Evolutionary conservation across 2,329 filamentous ascomycete species (phyloP).

Genomic region (Fusarium subglutinans): DNA sequence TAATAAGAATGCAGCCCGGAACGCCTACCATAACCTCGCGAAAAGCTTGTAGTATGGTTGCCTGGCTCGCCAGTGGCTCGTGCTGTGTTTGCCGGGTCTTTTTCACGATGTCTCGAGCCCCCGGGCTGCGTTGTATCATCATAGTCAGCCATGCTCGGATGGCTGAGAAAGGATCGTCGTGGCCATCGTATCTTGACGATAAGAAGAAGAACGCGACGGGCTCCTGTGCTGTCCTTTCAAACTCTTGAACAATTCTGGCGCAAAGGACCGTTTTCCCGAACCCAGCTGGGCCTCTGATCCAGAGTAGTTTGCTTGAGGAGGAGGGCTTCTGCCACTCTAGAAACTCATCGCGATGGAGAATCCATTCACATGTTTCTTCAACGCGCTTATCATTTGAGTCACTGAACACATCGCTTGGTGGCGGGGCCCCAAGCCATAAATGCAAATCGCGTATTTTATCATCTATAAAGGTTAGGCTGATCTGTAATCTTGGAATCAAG

Average conservation of each 20-base stretch:
- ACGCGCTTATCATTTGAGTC: neutral
- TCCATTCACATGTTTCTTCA: neutral
- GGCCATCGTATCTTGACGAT: constrained; percentile 37
- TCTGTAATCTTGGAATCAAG: too few species aligned
- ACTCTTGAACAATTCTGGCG: constrained; percentile 41
- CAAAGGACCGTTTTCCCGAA: constrained; percentile 49
- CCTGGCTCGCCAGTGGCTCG: accelerated
- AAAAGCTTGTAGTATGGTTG: accelerated
- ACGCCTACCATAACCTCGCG: accelerated
- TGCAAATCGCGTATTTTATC: neutral
- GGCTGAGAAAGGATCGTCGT: constrained; percentile 39
- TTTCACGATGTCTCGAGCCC: constrained; percentile 19
- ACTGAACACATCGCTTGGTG: neutral
- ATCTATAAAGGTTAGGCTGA: too few species aligned
- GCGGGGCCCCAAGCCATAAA: accelerated
- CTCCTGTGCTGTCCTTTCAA: neutral
- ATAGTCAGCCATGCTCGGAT: constrained; percentile 29
- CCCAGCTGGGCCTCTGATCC: constrained; percentile 45
- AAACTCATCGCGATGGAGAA: neutral
- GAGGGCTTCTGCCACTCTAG: neutral
- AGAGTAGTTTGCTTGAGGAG: constrained; percentile 32
- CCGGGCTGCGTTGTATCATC: constrained; percentile 7
- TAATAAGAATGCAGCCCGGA: neutral
- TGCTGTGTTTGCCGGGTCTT: neutral
- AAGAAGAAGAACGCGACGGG: constrained; percentile 46